Evolutionary conservation across 768 basidiomycete species (phyloP).

Genomic region (Mrakia gelida): DNA sequence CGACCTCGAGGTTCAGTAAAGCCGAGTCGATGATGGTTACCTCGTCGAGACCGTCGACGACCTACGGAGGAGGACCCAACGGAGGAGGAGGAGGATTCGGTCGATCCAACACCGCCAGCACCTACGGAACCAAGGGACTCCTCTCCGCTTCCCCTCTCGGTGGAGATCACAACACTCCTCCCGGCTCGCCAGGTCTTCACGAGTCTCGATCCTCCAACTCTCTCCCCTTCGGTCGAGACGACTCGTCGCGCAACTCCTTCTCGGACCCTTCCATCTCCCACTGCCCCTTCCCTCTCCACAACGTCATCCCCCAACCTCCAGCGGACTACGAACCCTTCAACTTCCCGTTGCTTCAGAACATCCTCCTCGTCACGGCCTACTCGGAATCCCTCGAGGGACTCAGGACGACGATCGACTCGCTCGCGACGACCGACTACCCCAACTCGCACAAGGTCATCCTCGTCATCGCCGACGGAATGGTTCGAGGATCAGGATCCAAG

Average conservation of each 20-base stretch:
- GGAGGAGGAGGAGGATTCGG: slow-evolving; percentile 13
- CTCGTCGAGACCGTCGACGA: slow-evolving; percentile 41
- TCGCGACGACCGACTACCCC: slow-evolving; percentile 97
- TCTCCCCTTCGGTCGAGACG: slow-evolving; percentile 54
- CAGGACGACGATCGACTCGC: slow-evolving; percentile 93
- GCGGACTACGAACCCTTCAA: slow-evolving; percentile 91
- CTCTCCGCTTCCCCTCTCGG: slow-evolving; percentile 38
- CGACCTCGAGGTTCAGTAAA: slow-evolving; percentile 57
- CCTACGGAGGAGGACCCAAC: slow-evolving; percentile 37
- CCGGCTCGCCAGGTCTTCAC: slow-evolving; percentile 65
- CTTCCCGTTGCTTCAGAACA: slow-evolving; percentile 87
- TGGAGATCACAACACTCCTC: slow-evolving; percentile 57
- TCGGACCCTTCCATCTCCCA: slow-evolving; percentile 45
- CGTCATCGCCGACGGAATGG: slow-evolving; percentile 97
- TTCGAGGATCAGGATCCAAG: slow-evolving; percentile 86
- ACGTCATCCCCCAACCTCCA: slow-evolving; percentile 89
- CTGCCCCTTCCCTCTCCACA: slow-evolving; percentile 81
- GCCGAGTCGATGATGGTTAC: slow-evolving; percentile 58
- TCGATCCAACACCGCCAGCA: slow-evolving; percentile 47
- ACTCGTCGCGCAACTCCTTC: slow-evolving; percentile 43
- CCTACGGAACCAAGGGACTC: slow-evolving; percentile 45
- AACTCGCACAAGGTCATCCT: slow-evolving; percentile 94
- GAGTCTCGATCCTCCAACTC: slow-evolving; percentile 80
- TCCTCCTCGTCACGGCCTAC: slow-evolving; percentile 96
- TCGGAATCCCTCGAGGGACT: slow-evolving; percentile 95